Percentiles rank a stretch among this genome's conserved stretches.
These are phyloP conservation scores for Lolium multiflorum DNA, from an alignment of 176 grass and related monocot species.

Conservation along the genomic window DNA sequence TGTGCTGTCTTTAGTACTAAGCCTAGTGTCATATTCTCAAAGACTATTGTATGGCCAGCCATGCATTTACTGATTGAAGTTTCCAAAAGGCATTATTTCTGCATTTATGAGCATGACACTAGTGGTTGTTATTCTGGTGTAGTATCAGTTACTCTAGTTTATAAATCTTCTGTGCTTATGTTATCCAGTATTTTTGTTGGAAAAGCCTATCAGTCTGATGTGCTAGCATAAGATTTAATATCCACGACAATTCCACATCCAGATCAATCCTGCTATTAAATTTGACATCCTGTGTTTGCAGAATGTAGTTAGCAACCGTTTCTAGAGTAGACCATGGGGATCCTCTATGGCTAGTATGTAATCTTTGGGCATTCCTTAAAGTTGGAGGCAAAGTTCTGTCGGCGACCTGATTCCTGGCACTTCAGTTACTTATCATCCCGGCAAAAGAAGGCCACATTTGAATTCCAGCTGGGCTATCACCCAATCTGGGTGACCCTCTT, in stretches of 20 bases:
- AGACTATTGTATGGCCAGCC: neutral
- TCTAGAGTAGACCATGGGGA: constrained; percentile 6
- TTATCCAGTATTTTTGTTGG: neutral
- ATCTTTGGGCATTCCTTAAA: constrained; percentile 10
- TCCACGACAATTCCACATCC: neutral
- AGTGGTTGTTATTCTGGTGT: neutral
- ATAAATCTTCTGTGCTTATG: neutral
- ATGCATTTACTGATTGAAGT: constrained; percentile 30
- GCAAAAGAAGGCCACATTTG: constrained; percentile 16
- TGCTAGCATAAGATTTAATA: neutral
- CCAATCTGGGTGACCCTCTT: constrained; percentile 1
- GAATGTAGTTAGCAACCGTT: constrained; percentile 17
- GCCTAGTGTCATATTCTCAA: constrained; percentile 29
- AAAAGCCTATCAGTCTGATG: constrained; percentile 5
- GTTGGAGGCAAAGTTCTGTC: neutral
- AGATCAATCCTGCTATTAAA: neutral
- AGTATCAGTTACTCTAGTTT: constrained; percentile 19
- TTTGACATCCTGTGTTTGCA: constrained; percentile 26
- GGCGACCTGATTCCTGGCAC: neutral
- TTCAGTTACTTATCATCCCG: neutral
- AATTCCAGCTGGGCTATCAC: neutral
- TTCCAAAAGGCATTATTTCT: constrained; percentile 6
- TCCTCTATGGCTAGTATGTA: constrained; percentile 1
- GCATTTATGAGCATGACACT: neutral
- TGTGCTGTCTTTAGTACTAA: constrained; percentile 26